Conservation (phyloP, 768 basidiomycete species). For the Phlebiopsis flavidoalba region DNA sequence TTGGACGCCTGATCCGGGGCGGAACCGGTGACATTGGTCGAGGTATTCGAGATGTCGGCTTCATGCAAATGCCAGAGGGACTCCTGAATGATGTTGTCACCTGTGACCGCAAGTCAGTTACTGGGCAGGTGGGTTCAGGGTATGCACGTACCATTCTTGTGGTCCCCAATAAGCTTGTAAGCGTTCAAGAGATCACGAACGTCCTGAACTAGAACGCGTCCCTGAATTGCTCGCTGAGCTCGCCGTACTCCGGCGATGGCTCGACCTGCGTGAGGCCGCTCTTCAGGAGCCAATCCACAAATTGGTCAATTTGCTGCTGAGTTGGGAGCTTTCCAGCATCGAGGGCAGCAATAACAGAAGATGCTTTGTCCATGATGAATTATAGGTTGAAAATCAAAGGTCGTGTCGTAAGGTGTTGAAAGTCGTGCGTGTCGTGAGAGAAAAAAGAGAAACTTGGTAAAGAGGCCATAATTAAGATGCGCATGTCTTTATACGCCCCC, state of each 20-base stretch:
- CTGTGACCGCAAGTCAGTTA: conserved; percentile 27
- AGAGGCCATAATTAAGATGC: neutral
- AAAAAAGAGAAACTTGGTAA: neutral
- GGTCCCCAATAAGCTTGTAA: conserved; percentile 46
- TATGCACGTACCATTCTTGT: conserved; percentile 49
- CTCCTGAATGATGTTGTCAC: conserved; percentile 60
- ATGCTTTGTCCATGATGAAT: conserved; percentile 52
- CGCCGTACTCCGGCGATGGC: conserved; percentile 29
- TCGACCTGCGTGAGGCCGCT: conserved; percentile 44
- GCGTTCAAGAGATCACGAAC: conserved; percentile 50
- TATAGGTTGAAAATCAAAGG: neutral
- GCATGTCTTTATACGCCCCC: neutral
- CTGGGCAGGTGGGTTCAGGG: neutral
- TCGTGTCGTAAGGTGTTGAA: neutral
- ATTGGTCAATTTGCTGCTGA: conserved; percentile 47
- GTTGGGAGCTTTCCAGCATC: conserved; percentile 68
- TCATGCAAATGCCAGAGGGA: conserved; percentile 61
- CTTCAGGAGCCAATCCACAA: conserved; percentile 51
- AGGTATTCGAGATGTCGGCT: conserved; percentile 41
- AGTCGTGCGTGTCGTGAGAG: conserved; percentile 3
- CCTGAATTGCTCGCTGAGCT: conserved; percentile 55
- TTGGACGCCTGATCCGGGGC: conserved; percentile 37
- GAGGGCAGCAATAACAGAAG: conserved; percentile 61
- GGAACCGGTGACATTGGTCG: conserved; percentile 23
- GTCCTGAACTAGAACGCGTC: conserved; percentile 44